Conservation (phyloP, 2,329 filamentous ascomycete genomes). For the Tolypocladium cylindrosporum region DNA sequence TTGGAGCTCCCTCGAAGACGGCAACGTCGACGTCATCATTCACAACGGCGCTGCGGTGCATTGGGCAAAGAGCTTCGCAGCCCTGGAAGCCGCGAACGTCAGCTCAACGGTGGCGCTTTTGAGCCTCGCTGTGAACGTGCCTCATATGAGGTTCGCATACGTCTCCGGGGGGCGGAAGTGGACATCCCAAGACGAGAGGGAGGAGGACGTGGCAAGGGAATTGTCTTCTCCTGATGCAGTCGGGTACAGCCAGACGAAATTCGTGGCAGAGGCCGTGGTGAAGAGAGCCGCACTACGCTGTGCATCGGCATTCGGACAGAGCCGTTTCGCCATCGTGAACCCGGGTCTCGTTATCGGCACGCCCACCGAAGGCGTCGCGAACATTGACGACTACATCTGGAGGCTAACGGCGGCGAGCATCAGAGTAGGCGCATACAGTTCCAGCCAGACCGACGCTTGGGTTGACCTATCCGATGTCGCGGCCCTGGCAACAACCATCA, state of each 20-base stretch:
- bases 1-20: neutral
- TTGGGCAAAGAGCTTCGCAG: constrained; percentile 3
- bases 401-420: constrained; percentile 7
- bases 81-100: constrained; percentile 5
- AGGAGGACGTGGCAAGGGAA: constrained; percentile 2
- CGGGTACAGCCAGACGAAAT: constrained; percentile 13
- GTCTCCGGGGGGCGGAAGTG: neutral
- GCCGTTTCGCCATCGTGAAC: neutral
- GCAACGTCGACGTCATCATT: constrained; percentile 2
- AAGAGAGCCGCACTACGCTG: constrained; percentile 7
- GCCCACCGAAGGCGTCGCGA: constrained; percentile 10
- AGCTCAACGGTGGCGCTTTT: constrained; percentile 4
- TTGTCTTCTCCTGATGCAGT: constrained; percentile 1
- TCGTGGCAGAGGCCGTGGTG: constrained; percentile 11
- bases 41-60: constrained; percentile 8
- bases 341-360: constrained; percentile 11
- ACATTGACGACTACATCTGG: constrained; percentile 12
- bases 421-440: constrained; percentile 6
- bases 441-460: neutral
- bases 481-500: constrained; percentile 3
- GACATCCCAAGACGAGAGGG: neutral
- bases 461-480: constrained; percentile 6
- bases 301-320: neutral
- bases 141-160: constrained; percentile 1
- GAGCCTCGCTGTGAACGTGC: neutral